These are phyloP conservation scores for Eimeria praecox DNA, from an alignment of 169 alveolate genomes.

Conservation along the genomic window DNA sequence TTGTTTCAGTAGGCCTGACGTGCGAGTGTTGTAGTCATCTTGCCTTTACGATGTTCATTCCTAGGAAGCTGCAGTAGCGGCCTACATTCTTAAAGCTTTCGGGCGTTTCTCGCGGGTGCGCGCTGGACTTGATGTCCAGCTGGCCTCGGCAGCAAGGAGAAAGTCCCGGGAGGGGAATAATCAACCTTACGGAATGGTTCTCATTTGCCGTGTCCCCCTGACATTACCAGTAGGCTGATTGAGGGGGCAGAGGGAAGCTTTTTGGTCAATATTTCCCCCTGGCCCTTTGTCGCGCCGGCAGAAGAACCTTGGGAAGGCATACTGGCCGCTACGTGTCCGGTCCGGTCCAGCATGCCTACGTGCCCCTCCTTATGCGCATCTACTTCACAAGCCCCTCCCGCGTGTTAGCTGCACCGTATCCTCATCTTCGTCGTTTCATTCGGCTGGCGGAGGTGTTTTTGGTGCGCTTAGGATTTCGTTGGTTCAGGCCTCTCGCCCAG, in stretches of 20 bases:
- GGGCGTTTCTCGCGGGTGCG: conserved; percentile 26
- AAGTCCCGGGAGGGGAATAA: conserved; percentile 18
- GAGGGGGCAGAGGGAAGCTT: conserved; percentile 77
- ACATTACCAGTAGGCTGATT: conserved; percentile 24
- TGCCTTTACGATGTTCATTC: not conserved
- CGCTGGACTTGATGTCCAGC: conserved; percentile 29
- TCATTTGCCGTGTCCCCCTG: conserved; percentile 51
- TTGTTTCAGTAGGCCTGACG: conserved; percentile 62
- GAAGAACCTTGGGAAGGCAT: conserved; percentile 68
- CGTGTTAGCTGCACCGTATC: conserved; percentile 45
- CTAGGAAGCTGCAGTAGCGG: conserved; percentile 40
- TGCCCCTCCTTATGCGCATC: not conserved
- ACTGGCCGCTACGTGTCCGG: not conserved
- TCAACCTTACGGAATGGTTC: conserved; percentile 24
- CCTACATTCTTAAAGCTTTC: not conserved
- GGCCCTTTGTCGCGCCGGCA: conserved; percentile 28
- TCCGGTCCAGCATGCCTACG: not conserved
- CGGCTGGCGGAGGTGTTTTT: conserved; percentile 67
- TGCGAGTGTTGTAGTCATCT: conserved; percentile 7
- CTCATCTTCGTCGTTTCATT: conserved; percentile 33
- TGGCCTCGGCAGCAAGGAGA: conserved; percentile 40
- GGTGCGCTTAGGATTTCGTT: conserved; percentile 42
- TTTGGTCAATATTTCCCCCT: conserved; percentile 53
- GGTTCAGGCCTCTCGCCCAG: conserved; percentile 66
- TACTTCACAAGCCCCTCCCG: conserved; percentile 30